Base-by-base conservation (phyloP, 306 rosid species). In the Chamaecrista fasciculata region DNA sequence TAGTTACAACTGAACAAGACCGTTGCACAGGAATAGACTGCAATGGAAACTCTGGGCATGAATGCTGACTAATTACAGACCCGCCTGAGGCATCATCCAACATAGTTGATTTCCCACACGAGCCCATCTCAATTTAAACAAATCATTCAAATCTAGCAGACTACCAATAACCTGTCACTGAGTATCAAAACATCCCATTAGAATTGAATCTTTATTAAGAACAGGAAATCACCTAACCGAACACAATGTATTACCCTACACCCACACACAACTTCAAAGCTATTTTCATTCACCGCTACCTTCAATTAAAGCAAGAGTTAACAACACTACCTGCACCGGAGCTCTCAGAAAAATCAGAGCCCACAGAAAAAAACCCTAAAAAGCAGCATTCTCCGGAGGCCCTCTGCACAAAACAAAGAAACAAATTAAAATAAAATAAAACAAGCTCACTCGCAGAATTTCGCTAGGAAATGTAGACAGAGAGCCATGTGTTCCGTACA, bases 321-420 rank as follows among this genome's bases (percentile, higher is more conserved):
- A 67, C 58, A 52, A 48, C 29, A 56, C 59, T 43, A 55, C 79
- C 81, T 66, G 65, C 42, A 62, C 70, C 65, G 50, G 20, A 60
- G 48, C 75, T 70, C 55, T 4, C 16, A 78, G 37, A 66, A 61
- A 84, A 72, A 76, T 69, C 71, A 72, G 43, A 24, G 59, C 70
- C 66, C 63, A 23, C 5, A 75, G 47, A 77, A 62, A 62, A 62
- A 87, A 90, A 82, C 92, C 95, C 92, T 87, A 86, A 70, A 85
- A 73, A 73, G 71, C 70, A 57, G 75, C 81, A 87, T 76, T 78
- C 79, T 72, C 82, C 69, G 57, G 51, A 76, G 71, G 42, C 68
- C 52, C 85, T 79, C 82, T 81, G 78, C 86, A 78, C 82, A 28
- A 68, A 58, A 62, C 37, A 68, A 58, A 62, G 3, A 7, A 28